Evolutionary conservation across 495 filamentous ascomycete genomes (phyloP).

Genomic region (Staphylotrichum tortipilum): DNA sequence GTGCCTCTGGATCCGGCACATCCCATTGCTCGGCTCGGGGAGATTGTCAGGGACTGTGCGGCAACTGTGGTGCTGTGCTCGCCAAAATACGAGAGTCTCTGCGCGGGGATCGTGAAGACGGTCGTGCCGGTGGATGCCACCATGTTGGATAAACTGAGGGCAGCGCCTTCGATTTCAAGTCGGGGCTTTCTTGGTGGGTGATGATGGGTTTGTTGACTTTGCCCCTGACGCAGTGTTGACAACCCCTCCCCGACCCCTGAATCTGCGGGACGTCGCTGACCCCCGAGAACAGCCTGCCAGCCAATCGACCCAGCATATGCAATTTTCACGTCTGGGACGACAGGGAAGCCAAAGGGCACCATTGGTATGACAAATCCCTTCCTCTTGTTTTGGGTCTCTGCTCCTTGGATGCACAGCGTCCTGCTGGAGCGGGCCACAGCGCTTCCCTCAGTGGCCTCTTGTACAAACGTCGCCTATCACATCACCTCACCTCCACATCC

Average conservation of each 20-base stretch:
- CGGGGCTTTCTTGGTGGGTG: neutral
- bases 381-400: neutral
- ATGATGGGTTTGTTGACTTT: neutral
- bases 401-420: too few relatives aligned
- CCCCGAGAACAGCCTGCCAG: neutral
- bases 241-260: neutral
- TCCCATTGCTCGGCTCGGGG: conserved; percentile 36
- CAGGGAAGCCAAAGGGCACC: conserved; percentile 46
- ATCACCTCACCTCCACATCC: too few relatives aligned
- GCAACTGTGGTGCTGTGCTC: conserved; percentile 27
- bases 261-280: neutral
- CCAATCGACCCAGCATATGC: conserved; percentile 33
- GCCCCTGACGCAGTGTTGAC: conserved; percentile 1
- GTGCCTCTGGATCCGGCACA: conserved; percentile 52
- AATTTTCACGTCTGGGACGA: conserved; percentile 54
- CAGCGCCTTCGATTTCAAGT: neutral
- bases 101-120: conserved; percentile 6
- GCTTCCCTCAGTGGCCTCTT: too few relatives aligned
- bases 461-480: too few relatives aligned
- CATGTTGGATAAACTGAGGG: conserved; percentile 3
- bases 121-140: conserved; percentile 9
- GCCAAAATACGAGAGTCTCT: conserved; percentile 5
- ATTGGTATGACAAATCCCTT: conserved; percentile 14
- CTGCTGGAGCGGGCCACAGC: too few relatives aligned
- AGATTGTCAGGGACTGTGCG: conserved; percentile 17